Evolutionary conservation across 2,329 filamentous ascomycete species (phyloP).

Genomic region (Simplicillium aogashimaense): DNA sequence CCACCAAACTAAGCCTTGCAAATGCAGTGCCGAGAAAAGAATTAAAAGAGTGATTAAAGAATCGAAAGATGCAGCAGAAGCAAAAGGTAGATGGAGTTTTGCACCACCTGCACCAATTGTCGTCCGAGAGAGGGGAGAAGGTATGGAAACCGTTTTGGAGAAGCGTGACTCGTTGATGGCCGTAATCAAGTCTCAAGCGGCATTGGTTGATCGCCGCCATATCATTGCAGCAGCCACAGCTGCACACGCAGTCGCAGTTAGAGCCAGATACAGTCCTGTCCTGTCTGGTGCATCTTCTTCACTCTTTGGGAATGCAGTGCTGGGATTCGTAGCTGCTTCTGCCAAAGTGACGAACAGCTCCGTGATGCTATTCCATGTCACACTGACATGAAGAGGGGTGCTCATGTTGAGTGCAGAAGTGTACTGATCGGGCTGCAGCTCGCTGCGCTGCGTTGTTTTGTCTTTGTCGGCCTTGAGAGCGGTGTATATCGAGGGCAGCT

Average conservation of each 20-base stretch:
- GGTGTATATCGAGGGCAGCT: conserved; percentile 84
- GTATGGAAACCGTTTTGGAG: background rate
- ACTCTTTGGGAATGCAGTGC: conserved; percentile 76
- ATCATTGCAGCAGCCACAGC: conserved; percentile 56
- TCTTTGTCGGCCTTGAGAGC: conserved; percentile 93
- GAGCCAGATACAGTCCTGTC: conserved; percentile 74
- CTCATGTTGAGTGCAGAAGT: conserved; percentile 79
- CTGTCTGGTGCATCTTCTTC: conserved; percentile 80
- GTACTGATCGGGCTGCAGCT: conserved; percentile 87
- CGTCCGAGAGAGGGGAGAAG: background rate
- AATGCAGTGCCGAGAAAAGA: conserved; percentile 3
- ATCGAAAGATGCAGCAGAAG: conserved; percentile 4
- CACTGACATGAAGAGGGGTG: conserved; percentile 85
- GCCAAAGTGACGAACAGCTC: conserved; percentile 90
- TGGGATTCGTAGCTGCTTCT: conserved; percentile 84
- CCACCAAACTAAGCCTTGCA: conserved; percentile 2
- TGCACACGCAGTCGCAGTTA: conserved; percentile 62
- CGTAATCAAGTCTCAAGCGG: conserved; percentile 15
- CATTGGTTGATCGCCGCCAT: conserved; percentile 48
- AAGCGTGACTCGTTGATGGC: background rate
- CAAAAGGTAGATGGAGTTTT: background rate
- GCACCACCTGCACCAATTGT: background rate
- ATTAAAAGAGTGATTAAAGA: conserved; percentile 5
- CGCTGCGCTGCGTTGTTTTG: conserved; percentile 90
- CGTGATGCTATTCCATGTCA: conserved; percentile 86